Percentiles rank a stretch among this genome's conserved stretches.
phyloP scores from a whole-genome alignment of 2,329 filamentous ascomycete genomes.

The Clarireedia monteithiana region DNA sequence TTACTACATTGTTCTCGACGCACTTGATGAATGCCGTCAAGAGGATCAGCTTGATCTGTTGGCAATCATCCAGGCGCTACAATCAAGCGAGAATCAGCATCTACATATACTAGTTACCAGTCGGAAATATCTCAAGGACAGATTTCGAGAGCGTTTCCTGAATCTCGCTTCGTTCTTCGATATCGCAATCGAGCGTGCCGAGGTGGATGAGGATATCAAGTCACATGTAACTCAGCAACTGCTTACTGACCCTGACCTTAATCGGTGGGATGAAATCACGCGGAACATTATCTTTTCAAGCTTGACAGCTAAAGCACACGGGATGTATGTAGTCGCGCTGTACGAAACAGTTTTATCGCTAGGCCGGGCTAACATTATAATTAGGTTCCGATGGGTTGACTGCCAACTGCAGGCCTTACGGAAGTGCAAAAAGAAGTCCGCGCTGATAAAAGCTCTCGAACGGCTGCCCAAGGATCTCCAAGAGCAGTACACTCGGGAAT shows the following conservation, averaged over 20 bases:
- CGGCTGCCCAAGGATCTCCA: background rate
- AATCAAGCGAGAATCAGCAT: background rate
- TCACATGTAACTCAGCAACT: background rate
- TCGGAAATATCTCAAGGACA: background rate
- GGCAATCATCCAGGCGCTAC: background rate
- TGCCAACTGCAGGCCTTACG: background rate
- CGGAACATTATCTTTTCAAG: background rate
- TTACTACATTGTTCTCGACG: background rate
- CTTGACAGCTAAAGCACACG: background rate
- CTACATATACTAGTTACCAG: background rate
- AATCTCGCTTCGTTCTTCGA: background rate
- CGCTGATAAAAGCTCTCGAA: background rate
- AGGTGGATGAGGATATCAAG: background rate
- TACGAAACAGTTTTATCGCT: background rate
- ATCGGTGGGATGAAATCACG: background rate
- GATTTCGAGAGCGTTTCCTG: background rate
- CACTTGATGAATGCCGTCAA: background rate
- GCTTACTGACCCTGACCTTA: background rate
- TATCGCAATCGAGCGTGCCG: background rate
- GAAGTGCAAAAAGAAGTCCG: background rate
- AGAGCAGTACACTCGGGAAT: background rate
- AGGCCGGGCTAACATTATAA: background rate
- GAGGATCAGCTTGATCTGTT: background rate
- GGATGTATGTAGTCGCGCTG: background rate
- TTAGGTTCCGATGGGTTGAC: background rate